These are phyloP conservation scores for Salicornia ramosissima DNA, from an alignment of 148 eudicot genomes.

Conservation along the genomic window DNA sequence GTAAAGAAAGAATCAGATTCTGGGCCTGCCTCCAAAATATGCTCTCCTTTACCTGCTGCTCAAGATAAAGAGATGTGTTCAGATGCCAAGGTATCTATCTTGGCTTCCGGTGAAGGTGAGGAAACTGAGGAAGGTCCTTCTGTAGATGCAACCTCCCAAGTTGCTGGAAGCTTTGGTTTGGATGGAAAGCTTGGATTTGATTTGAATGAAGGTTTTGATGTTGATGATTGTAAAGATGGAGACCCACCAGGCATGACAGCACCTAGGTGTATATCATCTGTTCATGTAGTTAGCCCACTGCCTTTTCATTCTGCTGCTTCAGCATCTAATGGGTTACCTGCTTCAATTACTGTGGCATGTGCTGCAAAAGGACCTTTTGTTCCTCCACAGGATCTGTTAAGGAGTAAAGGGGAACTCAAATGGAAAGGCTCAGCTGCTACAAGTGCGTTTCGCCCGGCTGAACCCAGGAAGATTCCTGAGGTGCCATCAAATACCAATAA, in stretches of 20 bases:
- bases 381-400: slow-evolving; percentile 58
- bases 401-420: slow-evolving; percentile 58
- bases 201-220: slow-evolving; percentile 57
- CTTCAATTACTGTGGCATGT: slow-evolving; percentile 56
- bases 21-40: not conserved
- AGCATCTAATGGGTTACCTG: slow-evolving; percentile 20
- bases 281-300: slow-evolving; percentile 30
- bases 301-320: slow-evolving; percentile 25
- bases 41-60: not conserved
- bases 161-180: slow-evolving; percentile 28
- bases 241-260: slow-evolving; percentile 30
- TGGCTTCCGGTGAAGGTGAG: too few species aligned
- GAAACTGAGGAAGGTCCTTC: slow-evolving; percentile 14
- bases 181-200: slow-evolving; percentile 54
- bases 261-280: slow-evolving; percentile 24
- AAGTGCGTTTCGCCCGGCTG: slow-evolving; percentile 94
- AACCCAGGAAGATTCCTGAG: slow-evolving; percentile 58
- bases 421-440: slow-evolving; percentile 97
- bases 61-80: slow-evolving; percentile 3
- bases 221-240: slow-evolving; percentile 56
- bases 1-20: slow-evolving; percentile 23
- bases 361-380: slow-evolving; percentile 69
- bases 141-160: slow-evolving; percentile 21
- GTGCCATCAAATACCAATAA: slow-evolving; percentile 23
- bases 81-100: too few species aligned